Evolutionary conservation across 768 basidiomycete species (phyloP).

Genomic region (Rhodotorula sphaerocarpa): DNA sequence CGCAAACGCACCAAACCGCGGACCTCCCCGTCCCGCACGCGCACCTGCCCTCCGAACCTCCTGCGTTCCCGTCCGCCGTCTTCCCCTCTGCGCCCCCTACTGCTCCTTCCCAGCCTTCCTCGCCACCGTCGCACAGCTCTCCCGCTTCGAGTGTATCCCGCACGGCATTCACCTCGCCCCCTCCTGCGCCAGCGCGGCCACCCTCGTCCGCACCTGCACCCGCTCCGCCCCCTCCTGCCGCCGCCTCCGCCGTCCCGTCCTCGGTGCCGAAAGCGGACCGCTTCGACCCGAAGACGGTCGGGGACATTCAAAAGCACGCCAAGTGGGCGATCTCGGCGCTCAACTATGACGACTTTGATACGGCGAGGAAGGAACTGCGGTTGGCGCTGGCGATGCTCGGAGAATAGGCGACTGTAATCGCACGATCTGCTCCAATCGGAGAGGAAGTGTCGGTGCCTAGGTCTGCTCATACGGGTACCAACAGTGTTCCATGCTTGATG

Average conservation of each 20-base stretch:
- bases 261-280: background rate
- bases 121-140: no score
- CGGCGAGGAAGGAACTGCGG: slow-evolving; percentile 72
- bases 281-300: slow-evolving; percentile 50
- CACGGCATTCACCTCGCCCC: slow-evolving; percentile 12
- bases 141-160: slow-evolving; percentile 3
- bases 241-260: slow-evolving; percentile 2
- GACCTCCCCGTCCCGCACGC: slow-evolving; percentile 33
- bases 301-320: slow-evolving; percentile 81
- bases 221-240: slow-evolving; percentile 7
- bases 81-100: slow-evolving; percentile 28
- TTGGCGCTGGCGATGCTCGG: slow-evolving; percentile 55
- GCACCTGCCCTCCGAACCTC: slow-evolving; percentile 15
- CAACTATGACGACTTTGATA: slow-evolving; percentile 85
- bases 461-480: no score
- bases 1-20: slow-evolving; percentile 35
- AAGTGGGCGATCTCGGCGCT: slow-evolving; percentile 87
- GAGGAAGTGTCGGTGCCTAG: no score
- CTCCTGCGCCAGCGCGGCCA: background rate
- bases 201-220: no score
- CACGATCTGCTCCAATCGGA: no score
- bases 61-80: slow-evolving; percentile 32
- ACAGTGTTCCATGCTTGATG: no score
- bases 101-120: slow-evolving; percentile 12
- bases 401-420: no score